These are phyloP conservation scores for Chaetomium sp. DNA, from an alignment of 2,329 filamentous ascomycete species.

Conservation along the genomic window DNA sequence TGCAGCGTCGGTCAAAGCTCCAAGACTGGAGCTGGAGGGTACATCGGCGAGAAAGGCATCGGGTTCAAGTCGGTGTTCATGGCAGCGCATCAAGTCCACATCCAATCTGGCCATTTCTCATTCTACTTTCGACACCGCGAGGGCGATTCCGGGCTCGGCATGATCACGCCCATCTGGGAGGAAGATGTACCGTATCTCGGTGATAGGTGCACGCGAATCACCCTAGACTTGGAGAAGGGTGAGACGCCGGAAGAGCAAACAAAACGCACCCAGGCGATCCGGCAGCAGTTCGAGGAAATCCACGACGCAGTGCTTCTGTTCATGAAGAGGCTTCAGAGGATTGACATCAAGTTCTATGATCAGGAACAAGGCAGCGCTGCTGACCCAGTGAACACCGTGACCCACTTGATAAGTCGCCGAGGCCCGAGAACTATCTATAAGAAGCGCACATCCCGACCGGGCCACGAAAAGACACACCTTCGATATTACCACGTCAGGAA, in stretches of 20 bases:
- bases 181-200: constrained; percentile 8
- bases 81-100: constrained; percentile 37
- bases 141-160: constrained; percentile 42
- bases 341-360: constrained; percentile 26
- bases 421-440: constrained; percentile 7
- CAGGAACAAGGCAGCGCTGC: constrained; percentile 7
- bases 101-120: constrained; percentile 38
- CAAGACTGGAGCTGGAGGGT: constrained; percentile 35
- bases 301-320: constrained; percentile 38
- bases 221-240: constrained; percentile 30
- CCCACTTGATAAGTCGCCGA: constrained; percentile 14
- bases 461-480: neutral
- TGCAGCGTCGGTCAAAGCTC: constrained; percentile 41
- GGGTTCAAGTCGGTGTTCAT: constrained; percentile 48
- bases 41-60: constrained; percentile 46
- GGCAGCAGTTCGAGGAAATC: constrained; percentile 32
- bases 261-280: constrained; percentile 20
- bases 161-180: constrained; percentile 44
- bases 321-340: constrained; percentile 32
- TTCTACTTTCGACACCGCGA: constrained; percentile 38
- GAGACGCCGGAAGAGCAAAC: constrained; percentile 16
- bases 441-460: neutral
- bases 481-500: constrained; percentile 20
- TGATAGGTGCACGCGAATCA: constrained; percentile 31
- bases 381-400: constrained; percentile 4